Base-by-base conservation (phyloP, 2,329 filamentous ascomycete genomes). In the Trichoderma polysporum region DNA sequence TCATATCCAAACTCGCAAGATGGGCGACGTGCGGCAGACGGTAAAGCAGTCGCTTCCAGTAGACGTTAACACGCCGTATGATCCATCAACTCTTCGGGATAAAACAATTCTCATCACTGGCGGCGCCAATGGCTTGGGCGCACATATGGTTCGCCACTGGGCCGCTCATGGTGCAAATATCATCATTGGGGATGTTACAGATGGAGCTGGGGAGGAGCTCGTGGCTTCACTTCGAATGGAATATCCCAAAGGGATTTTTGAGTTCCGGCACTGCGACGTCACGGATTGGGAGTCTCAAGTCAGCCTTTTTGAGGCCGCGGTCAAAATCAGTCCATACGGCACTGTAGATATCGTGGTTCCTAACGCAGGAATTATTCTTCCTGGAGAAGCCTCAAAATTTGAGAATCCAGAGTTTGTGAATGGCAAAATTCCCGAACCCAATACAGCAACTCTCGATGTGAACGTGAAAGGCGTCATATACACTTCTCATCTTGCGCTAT, bases 101-200 rank as follows among this genome's bases (percentile, higher is more conserved):
- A 89, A 88, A 74, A 86, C 83, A 0, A 84, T 90, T 59, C 72
- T 90, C 67, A 85, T 90, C 70, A 90, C 88, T 0, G 88, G 88
- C 53, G 88, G 86, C 31, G 86, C 88, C 25, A 86, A 85, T 66
- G 87, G 87, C 8, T 81, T 89, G 68, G 87, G 87, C 2, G 83
- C 84, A 12, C 81, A 80, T 22, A 85, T 88, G 73, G 82, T 84
- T 41, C 79, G 79, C 39, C 76, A 80, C 67, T 88, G 85, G 84
- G 86, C 86, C 12, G 73, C 75, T 0, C 78, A 83, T 69, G 86
- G 86, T 22, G 88, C 88, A 1, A 84, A 86, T 69, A 78, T 91
- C 54, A 81, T 90, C 70, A 80, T 91, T 45, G 88, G 87, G 49
- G 89, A 91, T 75, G 78, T 91, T 72, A 85, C 87, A 72, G 80